Evolutionary conservation across 2,329 filamentous ascomycete species (phyloP).

Genomic region (Helotiales sp.): DNA sequence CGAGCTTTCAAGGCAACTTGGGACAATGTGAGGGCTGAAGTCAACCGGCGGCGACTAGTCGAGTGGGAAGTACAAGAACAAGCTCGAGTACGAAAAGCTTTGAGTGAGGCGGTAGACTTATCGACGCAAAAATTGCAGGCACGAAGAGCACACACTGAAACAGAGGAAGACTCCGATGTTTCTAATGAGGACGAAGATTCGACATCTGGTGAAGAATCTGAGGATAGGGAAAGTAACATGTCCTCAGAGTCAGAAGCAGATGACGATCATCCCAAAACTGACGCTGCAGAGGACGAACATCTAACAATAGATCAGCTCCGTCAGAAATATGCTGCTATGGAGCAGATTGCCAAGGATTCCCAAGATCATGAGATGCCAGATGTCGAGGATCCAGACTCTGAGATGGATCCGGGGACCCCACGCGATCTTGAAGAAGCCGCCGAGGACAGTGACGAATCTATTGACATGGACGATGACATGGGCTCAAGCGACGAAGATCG

Average conservation of each 20-base stretch:
- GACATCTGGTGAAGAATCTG: constrained; percentile 38
- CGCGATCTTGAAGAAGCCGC: constrained; percentile 18
- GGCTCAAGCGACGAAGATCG: constrained; percentile 54
- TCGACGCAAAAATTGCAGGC: constrained; percentile 69
- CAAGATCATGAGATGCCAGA: constrained; percentile 36
- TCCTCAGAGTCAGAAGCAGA: constrained; percentile 62
- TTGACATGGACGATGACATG: constrained; percentile 68
- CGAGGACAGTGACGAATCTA: constrained; percentile 62
- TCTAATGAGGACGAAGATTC: constrained; percentile 32
- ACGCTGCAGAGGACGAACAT: constrained; percentile 57
- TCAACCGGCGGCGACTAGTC: constrained; percentile 58
- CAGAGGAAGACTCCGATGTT: constrained; percentile 39
- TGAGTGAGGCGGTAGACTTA: constrained; percentile 72
- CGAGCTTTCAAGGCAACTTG: constrained; percentile 57
- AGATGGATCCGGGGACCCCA: constrained; percentile 17
- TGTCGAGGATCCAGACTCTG: constrained; percentile 30
- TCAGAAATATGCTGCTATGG: constrained; percentile 67
- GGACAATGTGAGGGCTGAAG: constrained; percentile 63
- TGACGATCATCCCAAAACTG: constrained; percentile 46
- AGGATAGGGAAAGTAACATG: constrained; percentile 56
- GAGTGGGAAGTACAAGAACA: constrained; percentile 68
- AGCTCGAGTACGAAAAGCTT: constrained; percentile 63
- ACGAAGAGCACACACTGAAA: constrained; percentile 51
- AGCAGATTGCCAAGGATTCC: constrained; percentile 37
- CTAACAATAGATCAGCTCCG: constrained; percentile 69